Evolutionary conservation across 2,329 filamentous ascomycete genomes (phyloP), one percentile per base, ranked within the genome.

Genomic region (Fusarium papillatum): DNA sequence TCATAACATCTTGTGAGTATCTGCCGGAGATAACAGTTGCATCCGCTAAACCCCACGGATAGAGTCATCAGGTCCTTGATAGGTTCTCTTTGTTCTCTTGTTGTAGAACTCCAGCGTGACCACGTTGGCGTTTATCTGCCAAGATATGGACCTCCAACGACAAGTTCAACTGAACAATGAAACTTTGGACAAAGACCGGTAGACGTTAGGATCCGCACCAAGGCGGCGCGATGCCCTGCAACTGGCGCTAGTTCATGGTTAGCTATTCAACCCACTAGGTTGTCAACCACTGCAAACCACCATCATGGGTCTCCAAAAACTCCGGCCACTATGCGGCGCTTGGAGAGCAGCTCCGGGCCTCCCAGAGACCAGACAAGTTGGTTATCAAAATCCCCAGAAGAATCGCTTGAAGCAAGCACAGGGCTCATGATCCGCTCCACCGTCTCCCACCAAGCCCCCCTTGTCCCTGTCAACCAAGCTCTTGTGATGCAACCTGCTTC

Each of bases 301-400:
- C 53, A 64, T 36, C 60, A 72, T 63, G 60, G 22, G 31, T 64
- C 62, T 64, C 43, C 62, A 64, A 64, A 36, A 14, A 22, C 31
- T 50, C 31, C 22, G 22, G 24, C 29, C 14, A 63, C 19, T 8
- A 48, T 36, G 24, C 16, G 43, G 41, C 43, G 29, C 38, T 57
- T 60, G 61, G 61, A 60, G 62, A 41, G 43, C 29, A 70, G 43
- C 24, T 43, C 43, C 31, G 41, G 57, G 36, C 24, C 38, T 41
- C 17, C 36, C 57, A 24, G 39, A 60, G 31, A 36, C 26, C 63
- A 69, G 38, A 31, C 55, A 29, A 64, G 43, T 70, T 67, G 65
- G 69, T 66, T 67, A 68, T 57, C 53, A 50, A 22, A 64, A 64
- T 22, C 65, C 72, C 62, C 26, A 73, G 62, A 66, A 50, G 34